Conservation (phyloP, 2,329 filamentous ascomycete genomes). For the Domatiomyces globalis region DNA sequence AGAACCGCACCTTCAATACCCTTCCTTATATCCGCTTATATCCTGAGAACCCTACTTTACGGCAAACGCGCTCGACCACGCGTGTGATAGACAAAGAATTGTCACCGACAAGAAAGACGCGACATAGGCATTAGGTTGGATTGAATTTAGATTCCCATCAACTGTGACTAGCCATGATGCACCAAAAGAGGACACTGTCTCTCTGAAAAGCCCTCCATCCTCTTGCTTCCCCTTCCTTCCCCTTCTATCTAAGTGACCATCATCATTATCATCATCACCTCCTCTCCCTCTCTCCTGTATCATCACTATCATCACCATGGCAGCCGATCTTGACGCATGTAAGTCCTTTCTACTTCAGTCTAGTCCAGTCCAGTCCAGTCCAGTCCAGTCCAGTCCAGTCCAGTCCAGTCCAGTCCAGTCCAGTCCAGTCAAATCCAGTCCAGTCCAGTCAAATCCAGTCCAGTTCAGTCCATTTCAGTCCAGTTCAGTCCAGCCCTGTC, state of each 20-base stretch:
- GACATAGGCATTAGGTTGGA: neutral
- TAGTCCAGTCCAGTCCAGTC: neutral
- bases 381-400: neutral
- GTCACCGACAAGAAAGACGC: neutral
- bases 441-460: too few relatives aligned
- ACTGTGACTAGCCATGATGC: neutral
- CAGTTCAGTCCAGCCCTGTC: neutral
- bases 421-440: neutral
- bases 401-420: neutral
- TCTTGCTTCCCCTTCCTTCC: too few relatives aligned
- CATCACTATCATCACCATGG: slow-evolving; percentile 3
- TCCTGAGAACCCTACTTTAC: too few relatives aligned
- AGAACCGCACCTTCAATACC: too few relatives aligned
- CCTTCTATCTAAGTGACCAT: too few relatives aligned
- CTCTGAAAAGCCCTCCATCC: too few relatives aligned
- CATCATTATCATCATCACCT: neutral
- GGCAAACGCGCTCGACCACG: neutral
- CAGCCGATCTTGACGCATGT: slow-evolving; percentile 10
- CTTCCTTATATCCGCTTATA: too few relatives aligned
- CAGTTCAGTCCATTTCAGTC: neutral
- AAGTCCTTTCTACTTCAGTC: neutral
- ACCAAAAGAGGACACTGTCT: too few relatives aligned
- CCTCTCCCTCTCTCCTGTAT: neutral
- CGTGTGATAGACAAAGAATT: neutral
- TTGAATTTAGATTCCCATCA: neutral